Evolutionary conservation across 305 asterid genomes (phyloP).

Genomic region (Plantago coronopus): DNA sequence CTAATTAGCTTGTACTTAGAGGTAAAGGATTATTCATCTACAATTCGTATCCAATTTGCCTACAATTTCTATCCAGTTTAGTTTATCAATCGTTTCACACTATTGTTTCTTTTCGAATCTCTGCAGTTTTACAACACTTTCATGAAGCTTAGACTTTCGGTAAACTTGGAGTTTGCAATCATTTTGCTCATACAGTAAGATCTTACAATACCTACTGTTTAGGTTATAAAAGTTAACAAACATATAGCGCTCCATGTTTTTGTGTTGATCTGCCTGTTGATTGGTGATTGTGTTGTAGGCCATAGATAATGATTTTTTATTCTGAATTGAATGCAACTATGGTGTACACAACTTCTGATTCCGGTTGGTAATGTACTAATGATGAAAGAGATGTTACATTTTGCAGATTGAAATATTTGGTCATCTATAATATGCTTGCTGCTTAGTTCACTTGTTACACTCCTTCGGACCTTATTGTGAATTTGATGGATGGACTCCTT

Average conservation of each 20-base stretch:
- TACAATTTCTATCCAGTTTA: not conserved
- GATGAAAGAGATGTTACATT: conserved; percentile 1
- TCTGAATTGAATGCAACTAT: not conserved
- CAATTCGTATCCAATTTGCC: too few relatives aligned
- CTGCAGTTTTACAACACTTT: conserved; percentile 38
- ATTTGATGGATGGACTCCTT: too few relatives aligned
- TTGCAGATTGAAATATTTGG: not conserved
- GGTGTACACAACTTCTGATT: too few relatives aligned
- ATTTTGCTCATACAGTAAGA: conserved; percentile 74
- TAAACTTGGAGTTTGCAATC: conserved; percentile 67
- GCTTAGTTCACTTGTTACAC: too few relatives aligned
- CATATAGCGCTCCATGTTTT: too few relatives aligned
- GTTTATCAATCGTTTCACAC: not conserved
- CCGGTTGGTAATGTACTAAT: not conserved
- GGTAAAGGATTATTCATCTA: too few relatives aligned
- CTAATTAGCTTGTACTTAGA: too few relatives aligned
- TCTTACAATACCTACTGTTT: not conserved
- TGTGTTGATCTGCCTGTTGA: too few relatives aligned
- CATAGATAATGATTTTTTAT: too few relatives aligned
- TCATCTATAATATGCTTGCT: not conserved
- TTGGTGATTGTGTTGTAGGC: too few relatives aligned
- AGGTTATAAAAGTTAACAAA: too few relatives aligned
- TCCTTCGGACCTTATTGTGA: too few relatives aligned
- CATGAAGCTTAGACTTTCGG: conserved; percentile 41
- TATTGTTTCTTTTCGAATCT: not conserved